phyloP scores from a whole-genome alignment of 371 early-diverging fungal genomes.

The Polyrhizophydium stewartii region DNA sequence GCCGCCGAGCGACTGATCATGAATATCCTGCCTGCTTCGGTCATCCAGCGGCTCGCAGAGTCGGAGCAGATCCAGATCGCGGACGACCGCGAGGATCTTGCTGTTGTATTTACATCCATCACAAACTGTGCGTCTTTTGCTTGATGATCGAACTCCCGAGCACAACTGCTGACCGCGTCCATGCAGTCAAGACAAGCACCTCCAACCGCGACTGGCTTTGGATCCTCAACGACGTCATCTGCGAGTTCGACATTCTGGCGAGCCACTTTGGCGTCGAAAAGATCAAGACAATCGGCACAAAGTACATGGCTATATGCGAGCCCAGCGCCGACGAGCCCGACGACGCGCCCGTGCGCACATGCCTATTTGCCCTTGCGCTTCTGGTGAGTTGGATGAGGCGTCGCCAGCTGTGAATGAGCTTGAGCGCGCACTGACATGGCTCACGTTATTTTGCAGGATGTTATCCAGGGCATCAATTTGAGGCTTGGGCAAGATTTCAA shows the following conservation, averaged over 20 bases:
- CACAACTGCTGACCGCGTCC: background rate
- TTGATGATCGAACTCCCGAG: background rate
- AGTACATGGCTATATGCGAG: conserved; percentile 30
- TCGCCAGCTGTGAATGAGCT: background rate
- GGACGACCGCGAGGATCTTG: conserved; percentile 16
- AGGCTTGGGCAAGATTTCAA: background rate
- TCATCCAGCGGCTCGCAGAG: conserved; percentile 17
- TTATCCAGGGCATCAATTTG: background rate
- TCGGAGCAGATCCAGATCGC: conserved; percentile 20
- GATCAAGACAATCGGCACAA: conserved; percentile 36
- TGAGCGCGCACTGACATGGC: background rate
- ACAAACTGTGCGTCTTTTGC: conserved; percentile 11
- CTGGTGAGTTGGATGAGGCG: background rate
- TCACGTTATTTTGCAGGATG: background rate
- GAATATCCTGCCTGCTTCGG: conserved; percentile 25
- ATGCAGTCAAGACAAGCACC: background rate
- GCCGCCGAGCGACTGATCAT: conserved; percentile 26
- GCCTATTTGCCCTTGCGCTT: background rate
- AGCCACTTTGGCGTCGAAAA: conserved; percentile 23
- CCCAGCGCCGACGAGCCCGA: background rate
- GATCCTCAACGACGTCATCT: conserved; percentile 35
- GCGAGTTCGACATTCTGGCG: conserved; percentile 25
- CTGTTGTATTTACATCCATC: conserved; percentile 22
- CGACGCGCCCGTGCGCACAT: background rate
- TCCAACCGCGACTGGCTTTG: conserved; percentile 13